A percentile compares a stretch with the other conserved stretches of the same genome.
phyloP scores from a whole-genome alignment of 2,329 filamentous ascomycete genomes.

The Meredithiella fracta region DNA sequence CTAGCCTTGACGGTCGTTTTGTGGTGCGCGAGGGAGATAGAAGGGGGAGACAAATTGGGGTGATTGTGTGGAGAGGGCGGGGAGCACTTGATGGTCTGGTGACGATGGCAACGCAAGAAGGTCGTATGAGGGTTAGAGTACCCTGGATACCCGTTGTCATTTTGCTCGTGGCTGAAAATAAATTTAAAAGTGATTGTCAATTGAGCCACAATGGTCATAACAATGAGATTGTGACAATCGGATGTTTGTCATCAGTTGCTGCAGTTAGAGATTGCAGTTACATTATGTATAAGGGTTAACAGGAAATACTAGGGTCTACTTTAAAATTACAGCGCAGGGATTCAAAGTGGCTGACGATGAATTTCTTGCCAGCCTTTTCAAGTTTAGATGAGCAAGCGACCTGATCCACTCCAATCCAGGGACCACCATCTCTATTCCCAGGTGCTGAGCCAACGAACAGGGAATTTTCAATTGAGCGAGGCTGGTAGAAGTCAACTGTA shows the following conservation, averaged over 20 bases:
- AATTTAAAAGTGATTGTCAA: too few relatives aligned
- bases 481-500: too few relatives aligned
- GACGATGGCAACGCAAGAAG: background rate
- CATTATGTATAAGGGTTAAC: too few relatives aligned
- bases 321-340: background rate
- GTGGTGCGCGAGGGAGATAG: background rate
- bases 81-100: background rate
- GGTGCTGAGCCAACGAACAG: background rate
- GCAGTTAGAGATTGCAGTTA: background rate
- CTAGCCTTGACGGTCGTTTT: background rate
- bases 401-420: background rate
- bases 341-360: background rate
- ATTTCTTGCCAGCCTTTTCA: background rate
- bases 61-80: background rate
- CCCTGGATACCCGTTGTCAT: background rate
- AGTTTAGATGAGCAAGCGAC: background rate
- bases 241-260: too few relatives aligned
- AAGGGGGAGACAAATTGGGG: background rate
- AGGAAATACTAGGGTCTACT: too few relatives aligned
- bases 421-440: background rate
- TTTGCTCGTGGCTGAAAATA: too few relatives aligned
- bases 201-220: too few relatives aligned
- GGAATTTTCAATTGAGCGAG: too few relatives aligned
- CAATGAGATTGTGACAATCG: too few relatives aligned
- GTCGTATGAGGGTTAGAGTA: background rate